These are phyloP conservation scores for Psilocybe tampanensis DNA, from an alignment of 768 basidiomycete species.

Conservation along the genomic window DNA sequence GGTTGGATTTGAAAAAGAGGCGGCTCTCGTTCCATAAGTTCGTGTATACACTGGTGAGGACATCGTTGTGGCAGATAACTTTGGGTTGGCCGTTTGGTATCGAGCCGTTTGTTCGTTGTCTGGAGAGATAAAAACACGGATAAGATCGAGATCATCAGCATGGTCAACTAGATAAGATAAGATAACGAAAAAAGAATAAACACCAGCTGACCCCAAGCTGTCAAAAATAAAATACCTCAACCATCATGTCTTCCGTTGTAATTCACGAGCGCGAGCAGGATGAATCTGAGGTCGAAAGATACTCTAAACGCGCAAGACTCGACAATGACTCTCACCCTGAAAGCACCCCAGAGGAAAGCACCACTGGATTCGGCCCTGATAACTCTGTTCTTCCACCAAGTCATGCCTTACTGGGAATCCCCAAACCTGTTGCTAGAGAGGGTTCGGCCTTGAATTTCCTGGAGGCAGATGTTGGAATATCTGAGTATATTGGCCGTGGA, in stretches of 20 bases:
- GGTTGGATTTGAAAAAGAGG: slow-evolving; percentile 67
- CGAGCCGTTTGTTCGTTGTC: neutral
- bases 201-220: neutral
- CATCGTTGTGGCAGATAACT: slow-evolving; percentile 21
- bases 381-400: slow-evolving; percentile 66
- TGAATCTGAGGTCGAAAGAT: slow-evolving; percentile 43
- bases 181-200: slow-evolving; percentile 9
- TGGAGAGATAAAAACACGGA: neutral
- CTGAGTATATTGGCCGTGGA: slow-evolving; percentile 76
- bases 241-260: slow-evolving; percentile 31
- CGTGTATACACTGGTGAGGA: slow-evolving; percentile 41
- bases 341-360: slow-evolving; percentile 9
- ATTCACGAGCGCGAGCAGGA: slow-evolving; percentile 56
- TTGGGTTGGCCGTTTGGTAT: no score
- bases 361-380: neutral
- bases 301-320: slow-evolving; percentile 45
- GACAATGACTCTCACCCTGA: slow-evolving; percentile 22
- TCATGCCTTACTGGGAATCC: slow-evolving; percentile 65
- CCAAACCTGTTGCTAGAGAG: slow-evolving; percentile 48
- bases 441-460: slow-evolving; percentile 59
- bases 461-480: slow-evolving; percentile 89
- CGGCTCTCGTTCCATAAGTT: slow-evolving; percentile 66
- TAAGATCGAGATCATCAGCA: neutral
- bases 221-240: neutral
- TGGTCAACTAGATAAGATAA: neutral